These are phyloP conservation scores for Cubamyces sp. DNA, from an alignment of 768 basidiomycete species.

Conservation along the genomic window DNA sequence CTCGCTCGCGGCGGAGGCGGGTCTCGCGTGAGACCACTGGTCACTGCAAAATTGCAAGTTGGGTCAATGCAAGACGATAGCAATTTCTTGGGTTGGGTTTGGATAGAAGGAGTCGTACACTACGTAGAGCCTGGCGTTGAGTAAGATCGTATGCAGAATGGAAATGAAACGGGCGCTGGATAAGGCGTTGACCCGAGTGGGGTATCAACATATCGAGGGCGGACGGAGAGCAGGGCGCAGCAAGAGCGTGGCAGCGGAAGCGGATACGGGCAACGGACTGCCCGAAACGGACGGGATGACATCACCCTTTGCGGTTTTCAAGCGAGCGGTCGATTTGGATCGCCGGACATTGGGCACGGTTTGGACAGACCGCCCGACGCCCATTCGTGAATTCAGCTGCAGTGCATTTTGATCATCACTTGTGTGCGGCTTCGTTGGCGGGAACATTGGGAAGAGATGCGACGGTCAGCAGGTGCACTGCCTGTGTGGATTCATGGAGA, in stretches of 20 bases:
- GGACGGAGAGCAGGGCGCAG: neutral
- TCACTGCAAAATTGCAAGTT: neutral
- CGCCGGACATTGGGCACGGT: neutral
- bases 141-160: neutral
- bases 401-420: neutral
- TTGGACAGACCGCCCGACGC: too few species aligned
- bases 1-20: conserved; percentile 68
- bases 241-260: neutral
- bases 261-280: neutral
- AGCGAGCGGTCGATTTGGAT: neutral
- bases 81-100: too few species aligned
- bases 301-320: too few species aligned
- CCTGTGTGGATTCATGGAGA: neutral
- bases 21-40: conserved; percentile 31
- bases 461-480: neutral
- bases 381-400: too few species aligned
- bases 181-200: neutral
- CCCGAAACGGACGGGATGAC: conserved; percentile 3
- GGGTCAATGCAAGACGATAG: too few species aligned
- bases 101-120: too few species aligned
- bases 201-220: neutral
- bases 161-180: neutral
- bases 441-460: neutral
- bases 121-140: neutral
- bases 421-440: neutral